Percentiles rank a stretch among this genome's conserved stretches.
phyloP scores from a whole-genome alignment of 371 early-diverging fungal species.

The Entomophthora muscae region DNA sequence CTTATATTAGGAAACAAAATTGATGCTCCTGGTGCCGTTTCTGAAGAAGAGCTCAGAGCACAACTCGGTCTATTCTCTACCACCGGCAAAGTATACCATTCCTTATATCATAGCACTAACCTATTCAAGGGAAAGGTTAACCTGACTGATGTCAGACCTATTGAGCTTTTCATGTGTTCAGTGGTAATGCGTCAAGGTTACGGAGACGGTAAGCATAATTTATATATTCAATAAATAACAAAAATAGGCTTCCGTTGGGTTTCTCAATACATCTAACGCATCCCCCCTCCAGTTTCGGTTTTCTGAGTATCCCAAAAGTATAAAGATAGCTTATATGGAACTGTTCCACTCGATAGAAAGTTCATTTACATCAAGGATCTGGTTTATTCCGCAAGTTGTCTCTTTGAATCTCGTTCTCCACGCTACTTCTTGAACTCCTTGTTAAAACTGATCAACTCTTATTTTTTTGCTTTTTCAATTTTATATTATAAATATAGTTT shows the following conservation, averaged over 20 bases:
- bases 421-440: neutral
- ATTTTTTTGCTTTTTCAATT: too few relatives aligned
- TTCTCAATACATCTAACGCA: slow-evolving; percentile 58
- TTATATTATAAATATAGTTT: too few relatives aligned
- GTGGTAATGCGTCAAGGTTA: slow-evolving; percentile 95
- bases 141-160: slow-evolving; percentile 80
- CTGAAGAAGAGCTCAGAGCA: slow-evolving; percentile 79
- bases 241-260: slow-evolving; percentile 66
- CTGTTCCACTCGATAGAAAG: neutral
- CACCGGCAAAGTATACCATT: slow-evolving; percentile 64
- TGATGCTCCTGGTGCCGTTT: slow-evolving; percentile 84
- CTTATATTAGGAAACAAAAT: slow-evolving; percentile 96
- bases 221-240: too few relatives aligned
- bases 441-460: neutral
- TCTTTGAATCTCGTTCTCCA: neutral
- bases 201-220: slow-evolving; percentile 54
- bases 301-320: neutral
- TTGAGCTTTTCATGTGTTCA: slow-evolving; percentile 97
- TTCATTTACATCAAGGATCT: neutral
- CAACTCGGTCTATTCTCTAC: slow-evolving; percentile 84
- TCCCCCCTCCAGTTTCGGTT: neutral
- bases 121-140: slow-evolving; percentile 61
- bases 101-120: neutral
- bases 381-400: neutral
- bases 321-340: neutral